phyloP scores from a whole-genome alignment of 306 rosid species.

The Ormosia emarginata region DNA sequence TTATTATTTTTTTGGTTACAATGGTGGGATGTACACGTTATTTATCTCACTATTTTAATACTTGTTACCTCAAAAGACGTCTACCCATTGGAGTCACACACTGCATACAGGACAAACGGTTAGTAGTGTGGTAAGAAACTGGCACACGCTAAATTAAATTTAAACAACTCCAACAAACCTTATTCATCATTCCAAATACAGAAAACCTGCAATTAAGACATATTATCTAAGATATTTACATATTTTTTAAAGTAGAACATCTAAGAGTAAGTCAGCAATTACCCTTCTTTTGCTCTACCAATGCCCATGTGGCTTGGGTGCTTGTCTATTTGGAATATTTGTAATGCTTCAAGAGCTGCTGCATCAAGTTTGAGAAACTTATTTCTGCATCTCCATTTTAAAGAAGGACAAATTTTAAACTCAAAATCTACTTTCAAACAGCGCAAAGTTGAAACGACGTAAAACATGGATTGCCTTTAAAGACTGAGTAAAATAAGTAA shows the following conservation, averaged over 20 bases:
- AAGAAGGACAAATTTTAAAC: slow-evolving; percentile 41
- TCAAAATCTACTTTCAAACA: slow-evolving; percentile 14
- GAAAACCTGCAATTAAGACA: slow-evolving; percentile 71
- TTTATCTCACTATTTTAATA: background rate
- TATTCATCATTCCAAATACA: slow-evolving; percentile 94
- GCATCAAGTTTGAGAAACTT: slow-evolving; percentile 90
- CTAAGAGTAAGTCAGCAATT: slow-evolving; percentile 22
- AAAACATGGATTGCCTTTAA: slow-evolving; percentile 17
- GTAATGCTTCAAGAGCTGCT: slow-evolving; percentile 91
- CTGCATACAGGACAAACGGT: slow-evolving; percentile 42
- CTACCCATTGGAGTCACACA: slow-evolving; percentile 90
- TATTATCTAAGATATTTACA: slow-evolving; percentile 20
- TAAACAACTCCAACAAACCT: slow-evolving; percentile 55
- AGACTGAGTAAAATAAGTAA: slow-evolving; percentile 4
- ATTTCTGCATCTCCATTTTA: slow-evolving; percentile 57
- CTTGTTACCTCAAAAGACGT: slow-evolving; percentile 79
- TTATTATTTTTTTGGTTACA: too few relatives aligned
- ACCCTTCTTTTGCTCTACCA: slow-evolving; percentile 99
- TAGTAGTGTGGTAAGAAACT: slow-evolving; percentile 23
- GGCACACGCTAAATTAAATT: slow-evolving; percentile 15
- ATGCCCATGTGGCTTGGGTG: slow-evolving; percentile 99
- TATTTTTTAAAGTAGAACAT: slow-evolving; percentile 4
- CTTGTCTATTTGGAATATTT: slow-evolving; percentile 93
- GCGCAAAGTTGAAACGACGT: slow-evolving; percentile 1
- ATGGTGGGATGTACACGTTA: background rate